Base-by-base conservation (phyloP, 2,329 filamentous ascomycete species). In the Arthrocladium fulminans region DNA sequence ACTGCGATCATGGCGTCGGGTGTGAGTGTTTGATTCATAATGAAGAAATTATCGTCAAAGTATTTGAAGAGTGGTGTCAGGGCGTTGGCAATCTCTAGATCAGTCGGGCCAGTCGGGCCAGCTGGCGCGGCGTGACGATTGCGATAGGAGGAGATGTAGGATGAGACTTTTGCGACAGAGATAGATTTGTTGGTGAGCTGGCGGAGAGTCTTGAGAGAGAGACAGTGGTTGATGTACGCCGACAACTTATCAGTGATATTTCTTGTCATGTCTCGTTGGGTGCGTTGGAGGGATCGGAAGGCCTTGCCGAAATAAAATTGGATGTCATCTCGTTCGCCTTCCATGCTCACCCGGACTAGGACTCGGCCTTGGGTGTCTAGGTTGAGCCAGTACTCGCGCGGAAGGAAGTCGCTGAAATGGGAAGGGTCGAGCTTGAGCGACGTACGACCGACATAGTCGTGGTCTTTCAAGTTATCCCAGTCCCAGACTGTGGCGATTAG, bases 211-310 rank as follows among this genome's bases (percentile, higher is more conserved):
- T 92, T 84, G 25, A 81, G 77, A 13, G 90, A 97, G 37, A 98
- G 74, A 56, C 86, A 90, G 50, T 87, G 78, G 57, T 87, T 89
- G 67, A 98, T 98, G 63, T 96, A 94, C 48, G 88, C 80, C 40
- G 88, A 90, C 44, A 98, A 82, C 87, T 98, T 98, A 70, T 97
- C 92, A 6, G 92, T 97, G 61, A 97, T 92, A 68, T 89, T 94
- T 53, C 92, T 81, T 47, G 94, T 94, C 92, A 98, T 98, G 65
- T 98, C 92, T 60, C 90, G 80, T 69, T 98, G 90, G 0, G 90
- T 94, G 57, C 92, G 81, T 73, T 97, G 97, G 58, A 98, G 74
- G 51, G 90, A 88, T 40, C 92, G 80, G 71, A 98, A 98, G 22
- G 92, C 86, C 68, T 96, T 97, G 59, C 89, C 92, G 66, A 97